A percentile compares a stretch with the other conserved stretches of the same genome.
Conservation (phyloP, 1,284 basidiomycete species). For the Cerrena zonata region DNA sequence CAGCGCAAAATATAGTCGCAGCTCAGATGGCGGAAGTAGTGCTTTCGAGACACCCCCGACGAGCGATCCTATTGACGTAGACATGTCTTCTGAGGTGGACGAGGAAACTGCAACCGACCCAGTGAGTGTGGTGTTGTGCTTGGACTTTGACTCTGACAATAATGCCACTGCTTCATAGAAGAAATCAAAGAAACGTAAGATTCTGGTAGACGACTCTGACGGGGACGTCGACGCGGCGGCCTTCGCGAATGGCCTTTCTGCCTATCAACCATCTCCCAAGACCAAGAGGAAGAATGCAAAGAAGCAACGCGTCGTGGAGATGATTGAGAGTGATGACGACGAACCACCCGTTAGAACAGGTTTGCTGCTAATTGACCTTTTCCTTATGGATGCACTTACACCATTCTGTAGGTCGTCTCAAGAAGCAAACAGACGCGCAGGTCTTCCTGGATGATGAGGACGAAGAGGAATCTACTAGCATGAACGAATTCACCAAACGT, state of each 20-base stretch:
- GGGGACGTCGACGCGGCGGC: constrained; percentile 30
- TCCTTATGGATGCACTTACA: no score
- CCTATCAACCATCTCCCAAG: constrained; percentile 21
- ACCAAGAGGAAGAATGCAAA: constrained; percentile 29
- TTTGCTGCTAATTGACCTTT: neutral
- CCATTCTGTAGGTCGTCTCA: constrained; percentile 2
- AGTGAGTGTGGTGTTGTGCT: neutral
- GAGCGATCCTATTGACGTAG: constrained; percentile 69
- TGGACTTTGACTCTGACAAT: neutral
- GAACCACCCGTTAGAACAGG: constrained; percentile 14
- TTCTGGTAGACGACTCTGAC: constrained; percentile 64
- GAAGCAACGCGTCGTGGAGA: constrained; percentile 46
- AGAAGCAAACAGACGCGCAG: neutral
- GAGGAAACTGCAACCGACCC: constrained; percentile 16
- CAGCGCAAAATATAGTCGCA: constrained; percentile 37
- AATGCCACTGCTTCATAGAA: constrained; percentile 6
- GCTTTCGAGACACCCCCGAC: constrained; percentile 60
- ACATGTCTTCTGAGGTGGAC: constrained; percentile 55
- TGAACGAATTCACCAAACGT: constrained; percentile 48
- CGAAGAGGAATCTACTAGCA: constrained; percentile 33
- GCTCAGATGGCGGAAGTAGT: constrained; percentile 47
- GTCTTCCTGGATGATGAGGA: constrained; percentile 30
- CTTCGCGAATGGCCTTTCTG: constrained; percentile 22
- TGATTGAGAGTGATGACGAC: constrained; percentile 41
- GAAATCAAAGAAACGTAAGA: constrained; percentile 56